Conservation (phyloP, 805 yeast genomes). For the Pichia kluyveri region DNA sequence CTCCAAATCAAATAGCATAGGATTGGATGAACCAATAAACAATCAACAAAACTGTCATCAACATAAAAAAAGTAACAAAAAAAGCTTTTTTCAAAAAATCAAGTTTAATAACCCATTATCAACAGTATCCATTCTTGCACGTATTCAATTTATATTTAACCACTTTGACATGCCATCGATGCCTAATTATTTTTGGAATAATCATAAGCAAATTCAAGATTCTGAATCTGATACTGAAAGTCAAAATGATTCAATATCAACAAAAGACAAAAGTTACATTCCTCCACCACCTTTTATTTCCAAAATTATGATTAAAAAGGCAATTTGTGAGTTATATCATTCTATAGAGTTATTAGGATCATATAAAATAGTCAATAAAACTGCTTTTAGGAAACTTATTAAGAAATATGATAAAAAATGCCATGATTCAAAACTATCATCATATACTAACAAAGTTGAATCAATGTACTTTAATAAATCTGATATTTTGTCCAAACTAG, state of each 20-base stretch:
- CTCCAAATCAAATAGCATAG: not conserved
- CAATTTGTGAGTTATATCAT: constrained; percentile 64
- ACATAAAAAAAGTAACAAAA: not conserved
- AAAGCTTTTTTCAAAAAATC: not conserved
- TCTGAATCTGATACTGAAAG: not conserved
- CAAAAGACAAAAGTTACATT: not conserved
- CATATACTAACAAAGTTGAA: constrained; percentile 51
- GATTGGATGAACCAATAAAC: not conserved
- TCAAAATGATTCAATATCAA: not conserved
- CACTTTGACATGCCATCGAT: constrained; percentile 34
- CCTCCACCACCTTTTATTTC: constrained; percentile 53
- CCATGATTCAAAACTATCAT: constrained; percentile 30
- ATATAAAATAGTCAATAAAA: constrained; percentile 66
- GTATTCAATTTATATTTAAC: constrained; percentile 16
- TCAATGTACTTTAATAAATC: constrained; percentile 47
- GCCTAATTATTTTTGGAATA: constrained; percentile 28
- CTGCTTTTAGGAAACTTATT: constrained; percentile 81
- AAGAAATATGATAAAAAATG: constrained; percentile 84
- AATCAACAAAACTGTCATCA: constrained; percentile 1
- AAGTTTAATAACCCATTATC: not conserved
- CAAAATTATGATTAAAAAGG: constrained; percentile 55
- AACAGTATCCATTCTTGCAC: not conserved
- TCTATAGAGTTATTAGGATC: constrained; percentile 60
- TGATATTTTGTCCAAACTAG: constrained; percentile 51
- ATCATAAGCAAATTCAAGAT: not conserved